Evolutionary conservation across 1,139 yeast genomes (phyloP).

Genomic region (Diutina ranongensis): DNA sequence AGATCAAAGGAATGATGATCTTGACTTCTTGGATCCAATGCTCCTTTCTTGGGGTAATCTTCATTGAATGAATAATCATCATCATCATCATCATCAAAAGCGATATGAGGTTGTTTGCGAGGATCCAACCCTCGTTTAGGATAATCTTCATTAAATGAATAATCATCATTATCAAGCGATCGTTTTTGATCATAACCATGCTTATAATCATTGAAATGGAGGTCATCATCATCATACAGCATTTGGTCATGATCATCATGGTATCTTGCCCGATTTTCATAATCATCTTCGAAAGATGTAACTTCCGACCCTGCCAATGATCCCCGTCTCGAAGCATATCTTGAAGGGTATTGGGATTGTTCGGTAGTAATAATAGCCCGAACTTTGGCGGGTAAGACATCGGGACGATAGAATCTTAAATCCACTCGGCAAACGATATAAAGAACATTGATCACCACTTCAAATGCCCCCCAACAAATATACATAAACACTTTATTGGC

Average conservation of each 20-base stretch:
- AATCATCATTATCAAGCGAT: background rate
- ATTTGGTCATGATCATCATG: background rate
- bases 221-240: background rate
- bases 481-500: constrained; percentile 46
- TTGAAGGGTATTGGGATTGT: constrained; percentile 12
- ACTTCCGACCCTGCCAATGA: too few relatives aligned
- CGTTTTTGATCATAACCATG: background rate
- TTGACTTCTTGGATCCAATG: background rate
- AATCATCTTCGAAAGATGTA: background rate
- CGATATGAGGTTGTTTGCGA: too few relatives aligned
- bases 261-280: background rate
- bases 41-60: background rate
- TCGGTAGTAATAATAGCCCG: constrained; percentile 30
- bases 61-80: background rate
- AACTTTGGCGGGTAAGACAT: constrained; percentile 12
- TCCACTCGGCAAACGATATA: constrained; percentile 58
- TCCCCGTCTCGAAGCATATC: background rate
- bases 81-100: background rate
- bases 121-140: too few relatives aligned
- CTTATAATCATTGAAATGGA: background rate
- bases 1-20: background rate
- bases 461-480: constrained; percentile 55
- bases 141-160: background rate
- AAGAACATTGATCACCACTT: constrained; percentile 40
- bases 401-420: constrained; percentile 72